Evolutionary conservation across 2,329 filamentous ascomycete species (phyloP).

Genomic region (Stagonosporopsis rhizophila): DNA sequence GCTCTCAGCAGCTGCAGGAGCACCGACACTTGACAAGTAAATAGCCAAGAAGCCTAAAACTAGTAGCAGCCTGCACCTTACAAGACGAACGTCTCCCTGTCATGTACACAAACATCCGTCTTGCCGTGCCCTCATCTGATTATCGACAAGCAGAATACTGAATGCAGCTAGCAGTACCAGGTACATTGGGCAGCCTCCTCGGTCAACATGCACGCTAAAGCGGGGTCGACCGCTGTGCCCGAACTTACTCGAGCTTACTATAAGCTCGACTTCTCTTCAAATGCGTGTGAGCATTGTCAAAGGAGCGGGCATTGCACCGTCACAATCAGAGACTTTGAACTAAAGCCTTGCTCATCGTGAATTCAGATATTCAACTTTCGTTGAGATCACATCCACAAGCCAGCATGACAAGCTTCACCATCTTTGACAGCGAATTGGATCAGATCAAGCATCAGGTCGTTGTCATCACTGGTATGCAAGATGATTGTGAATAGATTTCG

Average conservation of each 20-base stretch:
- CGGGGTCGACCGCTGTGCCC: slow-evolving; percentile 6
- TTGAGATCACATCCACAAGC: neutral
- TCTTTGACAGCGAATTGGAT: slow-evolving; percentile 54
- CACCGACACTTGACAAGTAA: too few relatives aligned
- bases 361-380: too few relatives aligned
- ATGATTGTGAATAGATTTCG: neutral
- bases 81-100: neutral
- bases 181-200: neutral
- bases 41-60: neutral
- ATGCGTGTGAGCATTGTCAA: too few relatives aligned
- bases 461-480: slow-evolving; percentile 58
- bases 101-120: neutral
- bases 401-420: slow-evolving; percentile 51
- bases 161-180: neutral
- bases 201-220: slow-evolving; percentile 13
- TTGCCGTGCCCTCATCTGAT: neutral
- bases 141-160: neutral
- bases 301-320: neutral
- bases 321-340: too few relatives aligned
- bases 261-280: neutral
- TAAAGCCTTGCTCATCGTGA: too few relatives aligned
- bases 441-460: slow-evolving; percentile 59
- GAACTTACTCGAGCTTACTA: slow-evolving; percentile 12
- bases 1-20: neutral
- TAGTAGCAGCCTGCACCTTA: neutral